Base-by-base conservation (phyloP, 148 eudicot genomes). In the Arctostaphylos glauca region DNA sequence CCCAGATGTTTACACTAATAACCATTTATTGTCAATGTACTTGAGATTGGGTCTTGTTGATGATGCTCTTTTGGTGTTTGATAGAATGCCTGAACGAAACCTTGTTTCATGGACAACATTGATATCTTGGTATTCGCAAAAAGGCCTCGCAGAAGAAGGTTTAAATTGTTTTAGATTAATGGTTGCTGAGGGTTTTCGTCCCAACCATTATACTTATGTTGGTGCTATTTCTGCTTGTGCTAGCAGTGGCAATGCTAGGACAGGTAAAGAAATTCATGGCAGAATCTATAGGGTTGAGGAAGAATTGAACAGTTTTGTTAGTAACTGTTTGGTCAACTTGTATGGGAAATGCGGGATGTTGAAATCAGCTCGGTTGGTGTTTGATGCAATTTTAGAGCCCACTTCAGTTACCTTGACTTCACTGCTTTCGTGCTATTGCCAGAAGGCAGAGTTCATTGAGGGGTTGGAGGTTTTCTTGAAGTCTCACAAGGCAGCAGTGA, bases 291-390 rank as follows among this genome's bases (percentile, higher is more conserved):
- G 84, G 85, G 78, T 18, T 19, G 82, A 77, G 85, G 82, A 78
- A 53, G 66, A 44, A 25, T 49, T 85, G 8, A 87, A 83, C 68
- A 78, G 85, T 55, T 85, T 87, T 79, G 87, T 87, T 50, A 70
- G 67, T 80, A 89, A 89, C 67, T 59, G 84, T 67, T 83, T 89
- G 85, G 80, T 89, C 55, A 89, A 85, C 68, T 87, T 89, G 66
- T 87, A 89, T 76, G 89, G 91, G 81, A 89, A 87, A 83, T 81
- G 87, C 81, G 88, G 89, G 80, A 78, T 79, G 80, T 70, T 85
- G 80, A 87, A 67, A 60, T 76, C 79, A 1, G 86, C 89, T 66
- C 74, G 71, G 76, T 25, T 71, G 15, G 88, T 89, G n/a, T 89
- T 89, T 68, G 85, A 89, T 58, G 48, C 60, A 2, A 86, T 81